phyloP scores from a whole-genome alignment of 2,329 filamentous ascomycete species.

The Aureobasidium namibiae region DNA sequence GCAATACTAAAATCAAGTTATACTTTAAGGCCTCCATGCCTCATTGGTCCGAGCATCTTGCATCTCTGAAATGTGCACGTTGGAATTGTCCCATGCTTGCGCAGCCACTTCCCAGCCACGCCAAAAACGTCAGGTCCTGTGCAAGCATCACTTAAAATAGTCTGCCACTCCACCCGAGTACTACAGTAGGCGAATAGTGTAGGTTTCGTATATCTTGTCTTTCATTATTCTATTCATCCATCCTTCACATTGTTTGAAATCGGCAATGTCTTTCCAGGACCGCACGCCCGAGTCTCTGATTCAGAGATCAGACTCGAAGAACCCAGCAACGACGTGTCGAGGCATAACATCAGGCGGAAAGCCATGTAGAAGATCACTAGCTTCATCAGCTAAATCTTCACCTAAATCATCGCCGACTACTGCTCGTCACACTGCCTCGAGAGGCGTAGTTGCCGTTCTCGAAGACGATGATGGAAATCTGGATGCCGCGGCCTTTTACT shows the following conservation, averaged over 20 bases:
- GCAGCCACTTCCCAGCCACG: conserved; percentile 12
- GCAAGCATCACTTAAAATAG: background rate
- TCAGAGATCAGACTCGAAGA: conserved; percentile 72
- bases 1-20: background rate
- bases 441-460: conserved; percentile 33
- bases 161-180: background rate
- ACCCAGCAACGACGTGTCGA: conserved; percentile 75
- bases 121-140: background rate
- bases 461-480: conserved; percentile 46
- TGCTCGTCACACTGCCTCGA: conserved; percentile 17
- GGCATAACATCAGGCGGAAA: conserved; percentile 77
- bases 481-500: conserved; percentile 60
- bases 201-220: conserved; percentile 6
- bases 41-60: background rate
- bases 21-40: background rate
- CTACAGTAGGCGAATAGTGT: background rate
- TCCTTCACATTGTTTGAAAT: background rate
- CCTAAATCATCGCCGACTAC: conserved; percentile 25
- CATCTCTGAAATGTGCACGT: conserved; percentile 8
- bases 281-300: conserved; percentile 72
- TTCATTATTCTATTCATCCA: background rate
- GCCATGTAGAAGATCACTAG: conserved; percentile 69
- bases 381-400: conserved; percentile 33
- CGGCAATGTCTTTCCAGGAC: conserved; percentile 9
- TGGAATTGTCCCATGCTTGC: background rate